A percentile compares a stretch with the other conserved stretches of the same genome.
These are phyloP conservation scores for Firmiana major DNA, from an alignment of 345 rosid genomes.

Conservation along the genomic window DNA sequence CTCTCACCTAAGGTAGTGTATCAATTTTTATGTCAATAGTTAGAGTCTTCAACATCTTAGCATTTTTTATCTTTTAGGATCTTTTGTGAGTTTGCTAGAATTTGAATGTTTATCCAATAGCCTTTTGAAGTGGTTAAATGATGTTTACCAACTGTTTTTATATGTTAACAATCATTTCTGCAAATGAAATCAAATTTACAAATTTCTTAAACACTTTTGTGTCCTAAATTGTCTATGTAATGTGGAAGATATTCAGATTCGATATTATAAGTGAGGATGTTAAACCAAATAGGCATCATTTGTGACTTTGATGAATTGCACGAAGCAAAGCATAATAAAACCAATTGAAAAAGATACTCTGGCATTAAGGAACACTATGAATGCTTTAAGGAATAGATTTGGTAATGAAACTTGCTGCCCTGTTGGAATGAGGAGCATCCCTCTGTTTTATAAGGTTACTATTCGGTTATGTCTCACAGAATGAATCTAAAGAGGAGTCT, in stretches of 20 bases:
- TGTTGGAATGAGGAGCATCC: background rate
- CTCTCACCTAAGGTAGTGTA: conserved; percentile 69
- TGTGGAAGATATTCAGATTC: background rate
- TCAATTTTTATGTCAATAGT: background rate
- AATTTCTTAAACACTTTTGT: background rate
- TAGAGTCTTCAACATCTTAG: background rate
- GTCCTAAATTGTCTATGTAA: background rate
- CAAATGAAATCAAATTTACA: background rate
- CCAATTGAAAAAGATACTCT: background rate
- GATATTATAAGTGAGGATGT: background rate
- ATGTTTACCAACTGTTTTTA: background rate
- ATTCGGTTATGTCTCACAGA: background rate
- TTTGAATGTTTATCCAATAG: background rate
- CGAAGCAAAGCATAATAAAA: background rate
- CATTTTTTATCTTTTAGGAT: background rate
- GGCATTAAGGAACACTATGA: background rate
- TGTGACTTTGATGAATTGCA: background rate
- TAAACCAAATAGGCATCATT: background rate
- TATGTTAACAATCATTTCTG: too few species aligned
- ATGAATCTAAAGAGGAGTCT: background rate
- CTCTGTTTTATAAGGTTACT: background rate
- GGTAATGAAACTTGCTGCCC: background rate
- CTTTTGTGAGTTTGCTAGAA: background rate
- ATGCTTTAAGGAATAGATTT: background rate
- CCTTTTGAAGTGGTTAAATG: background rate